Evolutionary conservation across 805 yeast genomes (phyloP).

Genomic region (Cyberlindnera misumaiensis): DNA sequence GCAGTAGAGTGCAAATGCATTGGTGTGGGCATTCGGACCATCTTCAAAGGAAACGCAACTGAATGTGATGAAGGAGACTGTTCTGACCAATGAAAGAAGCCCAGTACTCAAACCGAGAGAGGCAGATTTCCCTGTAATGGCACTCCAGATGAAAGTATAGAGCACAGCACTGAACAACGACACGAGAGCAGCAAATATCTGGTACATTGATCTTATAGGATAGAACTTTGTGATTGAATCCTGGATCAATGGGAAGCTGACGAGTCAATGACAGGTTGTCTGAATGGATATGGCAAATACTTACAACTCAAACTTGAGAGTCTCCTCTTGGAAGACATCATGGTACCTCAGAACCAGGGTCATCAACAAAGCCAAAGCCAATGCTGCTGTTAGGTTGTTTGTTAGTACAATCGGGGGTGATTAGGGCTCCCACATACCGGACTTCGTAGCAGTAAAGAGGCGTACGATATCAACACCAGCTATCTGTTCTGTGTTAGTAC

Average conservation of each 20-base stretch:
- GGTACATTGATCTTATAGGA: not conserved
- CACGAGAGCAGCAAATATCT: not conserved
- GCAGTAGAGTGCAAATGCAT: not conserved
- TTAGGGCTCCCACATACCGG: no score
- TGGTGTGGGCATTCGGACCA: not conserved
- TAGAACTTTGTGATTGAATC: not conserved
- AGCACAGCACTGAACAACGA: not conserved
- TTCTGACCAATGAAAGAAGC: not conserved
- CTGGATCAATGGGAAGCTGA: not conserved
- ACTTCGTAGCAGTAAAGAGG: no score
- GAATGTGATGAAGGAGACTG: not conserved
- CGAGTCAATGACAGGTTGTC: no score
- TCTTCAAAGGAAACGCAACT: not conserved
- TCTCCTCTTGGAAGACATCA: not conserved
- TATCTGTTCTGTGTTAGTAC: no score
- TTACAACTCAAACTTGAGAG: constrained; percentile 1
- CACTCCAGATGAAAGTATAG: not conserved
- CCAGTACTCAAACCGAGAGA: not conserved
- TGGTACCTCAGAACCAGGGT: not conserved
- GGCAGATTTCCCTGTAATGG: not conserved
- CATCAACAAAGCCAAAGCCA: not conserved
- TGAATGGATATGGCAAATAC: not conserved
- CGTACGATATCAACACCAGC: no score
- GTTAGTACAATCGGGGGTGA: not conserved
- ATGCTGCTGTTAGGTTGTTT: not conserved